These are phyloP conservation scores for Croton setiger DNA, from an alignment of 441 rosid species.

Conservation along the genomic window DNA sequence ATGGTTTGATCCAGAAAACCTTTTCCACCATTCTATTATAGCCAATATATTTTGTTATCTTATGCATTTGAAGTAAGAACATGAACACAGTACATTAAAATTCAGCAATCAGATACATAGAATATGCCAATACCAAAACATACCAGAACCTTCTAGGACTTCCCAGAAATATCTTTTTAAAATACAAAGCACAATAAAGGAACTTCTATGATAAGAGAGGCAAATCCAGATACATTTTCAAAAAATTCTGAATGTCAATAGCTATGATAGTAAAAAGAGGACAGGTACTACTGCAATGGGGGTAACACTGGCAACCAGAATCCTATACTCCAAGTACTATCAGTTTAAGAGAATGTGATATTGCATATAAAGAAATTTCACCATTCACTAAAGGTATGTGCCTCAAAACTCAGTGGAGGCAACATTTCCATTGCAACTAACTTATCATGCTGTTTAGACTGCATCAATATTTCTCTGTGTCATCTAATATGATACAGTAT, in stretches of 20 bases:
- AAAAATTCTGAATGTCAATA: background rate
- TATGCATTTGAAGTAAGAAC: background rate
- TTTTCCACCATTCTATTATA: background rate
- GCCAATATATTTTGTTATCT: background rate
- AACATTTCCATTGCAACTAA: background rate
- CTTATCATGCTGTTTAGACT: background rate
- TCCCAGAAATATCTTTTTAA: background rate
- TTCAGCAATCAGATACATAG: background rate
- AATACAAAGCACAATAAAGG: background rate
- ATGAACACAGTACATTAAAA: background rate
- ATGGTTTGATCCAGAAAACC: background rate
- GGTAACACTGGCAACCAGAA: background rate
- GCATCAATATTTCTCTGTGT: background rate
- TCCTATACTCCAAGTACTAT: background rate
- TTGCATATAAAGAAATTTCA: background rate
- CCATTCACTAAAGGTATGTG: background rate
- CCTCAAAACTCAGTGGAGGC: background rate
- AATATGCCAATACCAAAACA: too few species aligned
- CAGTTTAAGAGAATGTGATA: background rate
- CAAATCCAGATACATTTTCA: background rate
- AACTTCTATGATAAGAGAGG: background rate
- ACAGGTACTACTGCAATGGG: background rate
- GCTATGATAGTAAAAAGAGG: background rate
- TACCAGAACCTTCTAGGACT: conserved; percentile 5
- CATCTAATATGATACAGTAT: background rate